Evolutionary conservation across 176 grass and related monocot genomes (phyloP).

Genomic region (Eragrostis nindensis): DNA sequence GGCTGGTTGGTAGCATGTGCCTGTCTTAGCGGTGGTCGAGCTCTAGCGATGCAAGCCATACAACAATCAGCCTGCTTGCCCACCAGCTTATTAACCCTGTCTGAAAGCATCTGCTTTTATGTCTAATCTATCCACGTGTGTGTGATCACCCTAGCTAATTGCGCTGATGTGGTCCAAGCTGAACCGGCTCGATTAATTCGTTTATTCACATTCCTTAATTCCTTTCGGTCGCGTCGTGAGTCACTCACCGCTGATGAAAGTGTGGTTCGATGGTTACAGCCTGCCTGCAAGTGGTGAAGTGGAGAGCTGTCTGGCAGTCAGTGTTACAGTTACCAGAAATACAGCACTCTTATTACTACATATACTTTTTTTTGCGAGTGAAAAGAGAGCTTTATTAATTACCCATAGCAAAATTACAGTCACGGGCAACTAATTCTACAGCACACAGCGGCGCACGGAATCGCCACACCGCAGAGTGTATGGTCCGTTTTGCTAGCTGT

Average conservation of each 20-base stretch:
- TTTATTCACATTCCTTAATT: neutral
- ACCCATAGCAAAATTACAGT: no score
- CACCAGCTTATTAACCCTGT: neutral
- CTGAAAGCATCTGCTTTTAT: neutral
- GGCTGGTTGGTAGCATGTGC: neutral
- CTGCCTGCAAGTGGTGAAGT: neutral
- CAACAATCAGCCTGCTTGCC: neutral
- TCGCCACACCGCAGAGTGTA: no score
- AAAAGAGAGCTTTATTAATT: no score
- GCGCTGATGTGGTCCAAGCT: no score
- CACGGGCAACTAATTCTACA: no score
- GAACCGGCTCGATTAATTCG: neutral
- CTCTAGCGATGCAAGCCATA: neutral
- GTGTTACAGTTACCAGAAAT: neutral
- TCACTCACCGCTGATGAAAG: neutral
- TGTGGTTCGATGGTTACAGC: neutral
- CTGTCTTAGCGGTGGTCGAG: neutral
- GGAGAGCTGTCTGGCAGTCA: neutral
- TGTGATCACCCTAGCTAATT: neutral
- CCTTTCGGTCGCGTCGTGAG: neutral
- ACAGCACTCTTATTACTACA: no score
- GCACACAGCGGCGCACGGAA: no score
- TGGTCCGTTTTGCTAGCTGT: no score
- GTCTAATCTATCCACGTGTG: constrained; percentile 6
- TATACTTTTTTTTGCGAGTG: no score